Percentiles rank a stretch among this genome's conserved stretches.
Conservation (phyloP, 225 moss, liverwort and hornwort genomes). For the Bryum argenteum region DNA sequence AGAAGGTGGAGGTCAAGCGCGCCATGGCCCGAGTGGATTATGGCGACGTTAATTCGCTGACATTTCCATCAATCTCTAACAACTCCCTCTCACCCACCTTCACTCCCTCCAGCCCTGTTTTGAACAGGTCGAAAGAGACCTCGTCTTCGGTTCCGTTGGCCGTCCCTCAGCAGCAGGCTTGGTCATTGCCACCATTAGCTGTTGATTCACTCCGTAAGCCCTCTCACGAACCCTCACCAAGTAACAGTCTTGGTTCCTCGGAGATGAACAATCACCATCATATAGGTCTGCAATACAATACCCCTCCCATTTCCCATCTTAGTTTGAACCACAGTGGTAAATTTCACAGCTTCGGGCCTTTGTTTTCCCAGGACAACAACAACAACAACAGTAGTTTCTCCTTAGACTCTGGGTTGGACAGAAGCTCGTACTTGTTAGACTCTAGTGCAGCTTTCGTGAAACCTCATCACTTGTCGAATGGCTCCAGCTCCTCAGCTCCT, state of each 20-base stretch:
- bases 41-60: constrained; percentile 71
- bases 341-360: constrained; percentile 53
- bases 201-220: constrained; percentile 53
- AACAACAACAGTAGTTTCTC: constrained; percentile 46
- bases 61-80: constrained; percentile 55
- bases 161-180: constrained; percentile 70
- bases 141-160: constrained; percentile 48
- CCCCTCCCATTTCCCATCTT: constrained; percentile 55
- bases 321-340: constrained; percentile 51
- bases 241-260: constrained; percentile 43
- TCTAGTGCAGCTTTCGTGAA: constrained; percentile 38
- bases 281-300: constrained; percentile 47
- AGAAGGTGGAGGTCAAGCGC: constrained; percentile 95
- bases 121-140: constrained; percentile 48
- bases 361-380: constrained; percentile 31
- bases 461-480: constrained; percentile 41
- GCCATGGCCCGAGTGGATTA: constrained; percentile 86
- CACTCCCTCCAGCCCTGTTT: constrained; percentile 70
- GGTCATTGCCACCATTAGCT: constrained; percentile 71
- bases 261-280: constrained; percentile 50
- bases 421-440: constrained; percentile 41
- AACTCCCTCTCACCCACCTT: constrained; percentile 64
- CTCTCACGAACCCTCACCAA: constrained; percentile 46
- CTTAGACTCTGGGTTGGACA: constrained; percentile 56
- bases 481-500: constrained; percentile 37